Conservation (phyloP, 139 green algal species). For the Micractinium sp. region DNA sequence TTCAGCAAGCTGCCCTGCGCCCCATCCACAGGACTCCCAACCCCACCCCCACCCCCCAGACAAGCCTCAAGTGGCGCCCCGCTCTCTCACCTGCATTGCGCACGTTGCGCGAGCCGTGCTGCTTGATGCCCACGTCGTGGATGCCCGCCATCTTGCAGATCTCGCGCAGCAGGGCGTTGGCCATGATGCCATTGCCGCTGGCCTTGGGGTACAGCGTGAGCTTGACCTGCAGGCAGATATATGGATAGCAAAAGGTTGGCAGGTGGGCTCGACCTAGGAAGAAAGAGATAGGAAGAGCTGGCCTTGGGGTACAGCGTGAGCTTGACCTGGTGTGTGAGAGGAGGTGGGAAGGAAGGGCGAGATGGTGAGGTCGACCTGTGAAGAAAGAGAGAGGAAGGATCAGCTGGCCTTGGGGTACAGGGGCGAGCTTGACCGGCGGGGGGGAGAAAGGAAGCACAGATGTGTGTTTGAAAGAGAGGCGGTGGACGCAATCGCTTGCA, state of each 20-base stretch:
- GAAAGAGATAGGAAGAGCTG: too few relatives aligned
- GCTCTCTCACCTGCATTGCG: slow-evolving; percentile 34
- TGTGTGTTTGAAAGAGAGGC: too few relatives aligned
- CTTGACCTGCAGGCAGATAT: slow-evolving; percentile 9
- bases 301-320: too few relatives aligned
- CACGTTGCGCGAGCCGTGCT: slow-evolving; percentile 48
- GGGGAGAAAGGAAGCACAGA: too few relatives aligned
- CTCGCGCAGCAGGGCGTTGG: slow-evolving; percentile 30
- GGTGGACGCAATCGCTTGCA: too few relatives aligned
- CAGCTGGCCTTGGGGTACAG: too few relatives aligned
- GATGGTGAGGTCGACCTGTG: too few relatives aligned
- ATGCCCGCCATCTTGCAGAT: slow-evolving; percentile 56
- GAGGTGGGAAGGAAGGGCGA: too few relatives aligned
- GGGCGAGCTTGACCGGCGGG: too few relatives aligned
- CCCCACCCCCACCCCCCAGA: background rate
- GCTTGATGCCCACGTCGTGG: slow-evolving; percentile 52
- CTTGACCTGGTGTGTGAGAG: too few relatives aligned
- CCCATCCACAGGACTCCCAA: background rate
- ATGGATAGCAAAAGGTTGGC: background rate
- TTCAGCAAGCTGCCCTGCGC: too few relatives aligned
- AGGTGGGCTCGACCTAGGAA: background rate
- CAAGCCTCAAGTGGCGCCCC: background rate
- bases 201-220: slow-evolving; percentile 51
- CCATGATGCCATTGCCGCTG: slow-evolving; percentile 40
- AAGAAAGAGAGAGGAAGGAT: too few relatives aligned